Conservation (phyloP, 1,284 basidiomycete species). For the Veloboletus limbatus region DNA sequence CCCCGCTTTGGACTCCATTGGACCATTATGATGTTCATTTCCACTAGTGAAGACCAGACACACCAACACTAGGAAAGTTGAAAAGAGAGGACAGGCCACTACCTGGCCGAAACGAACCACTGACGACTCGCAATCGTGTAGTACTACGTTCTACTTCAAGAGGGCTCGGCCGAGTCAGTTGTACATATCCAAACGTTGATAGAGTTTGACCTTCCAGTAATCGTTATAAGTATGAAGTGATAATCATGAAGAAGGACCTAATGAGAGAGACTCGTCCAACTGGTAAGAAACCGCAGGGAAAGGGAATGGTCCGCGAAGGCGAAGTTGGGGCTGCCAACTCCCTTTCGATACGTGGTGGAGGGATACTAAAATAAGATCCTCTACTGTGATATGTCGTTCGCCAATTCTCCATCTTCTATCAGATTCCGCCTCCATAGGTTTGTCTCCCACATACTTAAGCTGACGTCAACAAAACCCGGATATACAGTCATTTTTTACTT, state of each 20-base stretch:
- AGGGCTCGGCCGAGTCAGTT: neutral
- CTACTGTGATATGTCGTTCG: conserved; percentile 49
- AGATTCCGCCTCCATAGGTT: conserved; percentile 56
- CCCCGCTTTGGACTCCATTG: no score
- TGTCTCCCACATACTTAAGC: conserved; percentile 46
- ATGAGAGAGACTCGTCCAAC: conserved; percentile 2
- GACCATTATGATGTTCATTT: neutral
- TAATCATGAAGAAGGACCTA: conserved; percentile 3
- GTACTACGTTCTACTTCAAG: neutral
- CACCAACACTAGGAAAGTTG: neutral
- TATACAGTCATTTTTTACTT: conserved; percentile 9
- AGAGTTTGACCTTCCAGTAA: neutral
- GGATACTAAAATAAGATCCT: conserved; percentile 66
- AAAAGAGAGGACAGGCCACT: neutral
- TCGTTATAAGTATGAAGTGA: neutral
- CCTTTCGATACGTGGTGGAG: conserved; percentile 78
- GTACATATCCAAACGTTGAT: neutral
- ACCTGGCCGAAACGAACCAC: neutral
- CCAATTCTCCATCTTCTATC: conserved; percentile 63
- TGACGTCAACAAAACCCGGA: conserved; percentile 6
- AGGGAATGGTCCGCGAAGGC: conserved; percentile 37
- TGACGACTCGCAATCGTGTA: no score
- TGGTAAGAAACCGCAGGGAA: neutral
- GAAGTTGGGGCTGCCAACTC: conserved; percentile 73
- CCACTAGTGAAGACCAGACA: no score